A percentile compares a stretch with the other conserved stretches of the same genome.
Evolutionary conservation across 371 early-diverging fungal genomes (phyloP).

Genomic region (Cokeromyces recurvatus): DNA sequence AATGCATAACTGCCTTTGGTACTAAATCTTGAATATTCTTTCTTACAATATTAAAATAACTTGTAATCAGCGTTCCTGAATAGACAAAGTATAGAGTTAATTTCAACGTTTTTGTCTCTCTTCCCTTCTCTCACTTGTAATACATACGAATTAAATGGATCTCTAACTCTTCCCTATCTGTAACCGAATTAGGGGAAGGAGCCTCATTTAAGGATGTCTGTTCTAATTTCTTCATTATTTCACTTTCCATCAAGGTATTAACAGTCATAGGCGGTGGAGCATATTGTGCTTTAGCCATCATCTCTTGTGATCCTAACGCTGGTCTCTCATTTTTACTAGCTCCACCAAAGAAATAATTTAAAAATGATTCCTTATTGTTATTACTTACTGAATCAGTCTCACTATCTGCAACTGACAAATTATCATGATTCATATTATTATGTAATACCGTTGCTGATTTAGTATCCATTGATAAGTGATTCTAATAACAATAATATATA

Average conservation of each 20-base stretch:
- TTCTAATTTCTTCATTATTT: conserved; percentile 39
- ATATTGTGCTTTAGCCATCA: conserved; percentile 25
- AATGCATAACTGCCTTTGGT: conserved; percentile 90
- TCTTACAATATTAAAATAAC: conserved; percentile 83
- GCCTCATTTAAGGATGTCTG: conserved; percentile 26
- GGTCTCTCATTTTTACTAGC: conserved; percentile 41
- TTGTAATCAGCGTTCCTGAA: conserved; percentile 62
- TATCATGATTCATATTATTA: too few relatives aligned
- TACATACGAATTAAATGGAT: conserved; percentile 80
- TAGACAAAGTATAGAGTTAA: too few relatives aligned
- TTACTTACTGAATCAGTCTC: too few relatives aligned
- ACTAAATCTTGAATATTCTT: conserved; percentile 87
- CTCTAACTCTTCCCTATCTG: conserved; percentile 82
- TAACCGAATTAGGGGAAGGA: conserved; percentile 20
- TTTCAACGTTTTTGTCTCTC: too few relatives aligned
- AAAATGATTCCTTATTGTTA: conserved; percentile 63
- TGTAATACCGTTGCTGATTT: too few relatives aligned
- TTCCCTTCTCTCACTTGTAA: too few relatives aligned
- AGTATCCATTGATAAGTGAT: too few relatives aligned
- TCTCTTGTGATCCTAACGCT: conserved; percentile 34
- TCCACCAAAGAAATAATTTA: conserved; percentile 79
- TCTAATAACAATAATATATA: too few relatives aligned
- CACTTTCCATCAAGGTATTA: conserved; percentile 42
- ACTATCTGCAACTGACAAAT: too few relatives aligned
- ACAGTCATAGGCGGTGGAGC: conserved; percentile 39